Base-by-base conservation (phyloP, 2,329 filamentous ascomycete genomes). In the Fusarium virguliforme region DNA sequence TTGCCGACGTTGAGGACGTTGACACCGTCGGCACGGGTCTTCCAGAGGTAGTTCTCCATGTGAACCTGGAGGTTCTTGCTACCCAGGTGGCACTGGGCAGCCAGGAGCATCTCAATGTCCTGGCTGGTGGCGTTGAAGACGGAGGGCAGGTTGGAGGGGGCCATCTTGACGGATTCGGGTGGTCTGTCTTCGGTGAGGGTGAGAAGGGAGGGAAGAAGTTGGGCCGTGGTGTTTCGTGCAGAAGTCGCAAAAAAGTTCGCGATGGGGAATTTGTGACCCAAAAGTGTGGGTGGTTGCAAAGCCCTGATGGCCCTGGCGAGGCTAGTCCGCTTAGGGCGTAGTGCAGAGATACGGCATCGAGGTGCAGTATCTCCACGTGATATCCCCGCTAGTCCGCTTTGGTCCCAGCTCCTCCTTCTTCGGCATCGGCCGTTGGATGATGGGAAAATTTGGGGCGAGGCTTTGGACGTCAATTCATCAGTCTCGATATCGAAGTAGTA, bases 11-110 rank as follows among this genome's bases (percentile, higher is more conserved):
- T 99, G 86, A 99, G 90, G 78, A 99, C 90, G 85, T 99, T 99
- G 88, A 99, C 92, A 87, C 96, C 96, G 81, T 99, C 97, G 77
- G 94, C 92, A 83, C 96, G 94, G 85, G 94, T 97, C 93, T 99
- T 99, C 95, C 95, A 99, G 82, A 99, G 92, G 90, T 99, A 99
- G 79, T 94, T 93, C 88, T 97, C 94, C 94, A 98, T 98, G 90
- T 98, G 95, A 83, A 97, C 94, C 90, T 98, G 96, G 81, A 99
- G 86, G 91, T 99, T 99, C 94, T 98, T 98, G 87, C 92, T 94
- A 81, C 96, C 96, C 80, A 98, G 91, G 87, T 99, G 97, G 87
- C 89, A 91, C 88, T 98, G 95, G 81, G 97, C 95, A 82, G 95
- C 93, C 80, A 99, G 93, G 83, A 99, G 94, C 93, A 95, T 96